Percentiles rank a stretch among this genome's conserved stretches.
phyloP scores from a whole-genome alignment of 1,139 yeast genomes.

The Geotrichum macrosporum region DNA sequence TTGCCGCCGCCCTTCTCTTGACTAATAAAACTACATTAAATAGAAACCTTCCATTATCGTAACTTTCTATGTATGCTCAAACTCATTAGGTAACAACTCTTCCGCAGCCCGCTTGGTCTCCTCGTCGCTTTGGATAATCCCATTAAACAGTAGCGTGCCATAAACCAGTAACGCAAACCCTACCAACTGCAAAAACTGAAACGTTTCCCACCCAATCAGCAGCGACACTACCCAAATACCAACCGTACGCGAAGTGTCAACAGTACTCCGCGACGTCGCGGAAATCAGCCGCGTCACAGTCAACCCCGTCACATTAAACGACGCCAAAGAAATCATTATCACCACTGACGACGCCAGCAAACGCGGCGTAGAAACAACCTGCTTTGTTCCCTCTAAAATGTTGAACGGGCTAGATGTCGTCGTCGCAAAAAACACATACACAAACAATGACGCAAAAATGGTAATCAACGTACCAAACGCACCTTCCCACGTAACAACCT shows the following conservation, averaged over 20 bases:
- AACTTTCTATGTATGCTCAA: slow-evolving; percentile 27
- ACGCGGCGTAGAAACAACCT: slow-evolving; percentile 44
- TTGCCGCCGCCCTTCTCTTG: no score
- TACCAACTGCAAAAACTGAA: slow-evolving; percentile 53
- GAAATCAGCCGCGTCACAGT: slow-evolving; percentile 61
- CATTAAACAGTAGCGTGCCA: slow-evolving; percentile 74
- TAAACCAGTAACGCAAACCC: slow-evolving; percentile 64
- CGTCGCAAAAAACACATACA: slow-evolving; percentile 43
- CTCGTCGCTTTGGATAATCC: slow-evolving; percentile 43
- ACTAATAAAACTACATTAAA: no score
- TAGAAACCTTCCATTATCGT: no score
- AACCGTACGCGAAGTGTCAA: slow-evolving; percentile 73
- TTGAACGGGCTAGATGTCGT: slow-evolving; percentile 52
- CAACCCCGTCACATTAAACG: slow-evolving; percentile 71
- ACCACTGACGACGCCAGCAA: slow-evolving; percentile 53
- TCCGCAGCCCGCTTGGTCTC: slow-evolving; percentile 17
- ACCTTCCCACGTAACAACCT: slow-evolving; percentile 73
- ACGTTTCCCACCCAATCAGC: slow-evolving; percentile 72
- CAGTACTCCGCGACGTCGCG: slow-evolving; percentile 76
- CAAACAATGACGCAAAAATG: slow-evolving; percentile 41
- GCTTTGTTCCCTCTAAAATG: slow-evolving; percentile 47
- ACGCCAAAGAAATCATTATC: slow-evolving; percentile 68
- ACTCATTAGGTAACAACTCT: slow-evolving; percentile 26
- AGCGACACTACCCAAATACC: slow-evolving; percentile 76
- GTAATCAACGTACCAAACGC: slow-evolving; percentile 56